phyloP scores from a whole-genome alignment of 306 rosid genomes.

The Arachis stenosperma region DNA sequence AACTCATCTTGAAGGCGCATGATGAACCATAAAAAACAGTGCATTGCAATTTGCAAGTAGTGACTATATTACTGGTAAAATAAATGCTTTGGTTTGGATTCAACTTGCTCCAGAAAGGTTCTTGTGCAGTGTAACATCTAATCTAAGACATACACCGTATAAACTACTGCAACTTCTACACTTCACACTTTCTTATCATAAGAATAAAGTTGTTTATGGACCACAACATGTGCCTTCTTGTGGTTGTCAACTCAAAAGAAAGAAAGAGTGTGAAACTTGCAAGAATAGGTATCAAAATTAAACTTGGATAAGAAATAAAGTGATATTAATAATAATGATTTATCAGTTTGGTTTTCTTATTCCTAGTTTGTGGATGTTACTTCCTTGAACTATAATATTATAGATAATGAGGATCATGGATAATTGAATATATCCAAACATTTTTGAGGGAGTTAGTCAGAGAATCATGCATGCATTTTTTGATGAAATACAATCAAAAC shows the following conservation, averaged over 20 bases:
- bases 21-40: too few species aligned
- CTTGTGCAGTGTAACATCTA: conserved; percentile 25
- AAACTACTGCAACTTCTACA: background rate
- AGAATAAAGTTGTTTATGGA: conserved; percentile 3
- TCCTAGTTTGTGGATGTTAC: background rate
- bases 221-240: background rate
- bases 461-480: too few species aligned
- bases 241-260: background rate
- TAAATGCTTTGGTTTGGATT: too few species aligned
- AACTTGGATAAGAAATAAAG: background rate
- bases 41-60: too few species aligned
- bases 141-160: too few species aligned
- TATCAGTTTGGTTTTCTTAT: background rate
- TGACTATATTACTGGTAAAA: too few species aligned
- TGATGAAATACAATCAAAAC: background rate
- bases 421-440: too few species aligned
- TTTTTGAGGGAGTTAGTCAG: too few species aligned
- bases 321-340: background rate
- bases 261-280: background rate
- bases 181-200: background rate
- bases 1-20: too few species aligned
- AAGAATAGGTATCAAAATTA: background rate
- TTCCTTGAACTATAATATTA: background rate
- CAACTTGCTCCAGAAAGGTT: too few species aligned
- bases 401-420: too few species aligned